Evolutionary conservation across 371 early-diverging fungal species (phyloP).

Genomic region (Mortierella sp.): DNA sequence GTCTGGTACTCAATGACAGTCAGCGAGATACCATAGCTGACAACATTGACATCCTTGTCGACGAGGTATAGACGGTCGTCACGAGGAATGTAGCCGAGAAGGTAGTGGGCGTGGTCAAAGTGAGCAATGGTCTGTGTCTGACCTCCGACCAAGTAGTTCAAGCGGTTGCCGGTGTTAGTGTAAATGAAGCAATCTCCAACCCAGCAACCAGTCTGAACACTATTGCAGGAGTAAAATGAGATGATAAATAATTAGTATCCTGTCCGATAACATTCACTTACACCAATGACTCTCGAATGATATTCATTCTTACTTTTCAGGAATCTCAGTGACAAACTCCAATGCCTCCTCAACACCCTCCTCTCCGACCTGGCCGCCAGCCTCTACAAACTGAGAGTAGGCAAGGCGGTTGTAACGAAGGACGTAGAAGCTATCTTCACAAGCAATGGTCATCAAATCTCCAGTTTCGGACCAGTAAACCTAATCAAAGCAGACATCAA

Average conservation of each 20-base stretch:
- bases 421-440: conserved; percentile 94
- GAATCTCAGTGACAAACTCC: conserved; percentile 93
- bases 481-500: conserved; percentile 26
- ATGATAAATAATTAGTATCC: not conserved
- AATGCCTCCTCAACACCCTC: conserved; percentile 98
- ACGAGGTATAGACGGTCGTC: conserved; percentile 95
- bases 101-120: conserved; percentile 91
- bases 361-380: conserved; percentile 80
- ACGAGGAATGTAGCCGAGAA: conserved; percentile 94
- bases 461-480: conserved; percentile 95
- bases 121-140: conserved; percentile 94
- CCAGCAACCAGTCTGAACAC: conserved; percentile 95
- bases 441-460: conserved; percentile 92
- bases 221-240: conserved; percentile 30
- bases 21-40: conserved; percentile 91
- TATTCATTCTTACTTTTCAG: conserved; percentile 68
- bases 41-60: conserved; percentile 94
- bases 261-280: conserved; percentile 5
- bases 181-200: conserved; percentile 99
- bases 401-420: conserved; percentile 90
- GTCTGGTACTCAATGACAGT: conserved; percentile 97
- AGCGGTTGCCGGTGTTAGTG: conserved; percentile 89
- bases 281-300: not conserved
- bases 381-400: conserved; percentile 82
- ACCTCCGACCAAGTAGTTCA: conserved; percentile 95